phyloP scores from a whole-genome alignment of 2,329 filamentous ascomycete species.

The Rutstroemia sp. region DNA sequence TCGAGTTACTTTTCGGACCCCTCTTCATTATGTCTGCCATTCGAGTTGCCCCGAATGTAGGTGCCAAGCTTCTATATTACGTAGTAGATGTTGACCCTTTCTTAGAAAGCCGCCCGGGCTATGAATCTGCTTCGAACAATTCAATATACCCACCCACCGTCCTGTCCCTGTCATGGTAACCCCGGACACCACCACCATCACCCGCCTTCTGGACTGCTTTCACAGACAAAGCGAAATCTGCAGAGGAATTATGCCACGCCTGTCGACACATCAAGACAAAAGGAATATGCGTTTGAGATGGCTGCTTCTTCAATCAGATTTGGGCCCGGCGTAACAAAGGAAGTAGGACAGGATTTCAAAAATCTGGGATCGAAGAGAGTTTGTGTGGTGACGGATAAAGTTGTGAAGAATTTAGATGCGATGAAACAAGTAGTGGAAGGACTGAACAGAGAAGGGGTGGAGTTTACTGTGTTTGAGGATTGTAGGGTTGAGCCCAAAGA shows the following conservation, averaged over 20 bases:
- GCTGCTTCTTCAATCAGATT: slow-evolving; percentile 92
- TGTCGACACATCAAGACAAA: slow-evolving; percentile 61
- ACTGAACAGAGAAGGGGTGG: slow-evolving; percentile 68
- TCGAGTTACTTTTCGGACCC: too few relatives aligned
- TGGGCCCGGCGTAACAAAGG: slow-evolving; percentile 84
- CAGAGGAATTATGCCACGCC: slow-evolving; percentile 64
- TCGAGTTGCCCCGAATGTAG: slow-evolving; percentile 17
- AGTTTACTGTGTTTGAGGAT: slow-evolving; percentile 73
- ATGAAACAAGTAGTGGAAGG: slow-evolving; percentile 86
- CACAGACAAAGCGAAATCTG: slow-evolving; percentile 39
- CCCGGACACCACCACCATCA: slow-evolving; percentile 65
- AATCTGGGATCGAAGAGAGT: slow-evolving; percentile 85
- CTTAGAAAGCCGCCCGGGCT: slow-evolving; percentile 52
- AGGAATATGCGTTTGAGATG: slow-evolving; percentile 99
- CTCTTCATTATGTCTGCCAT: slow-evolving; percentile 5
- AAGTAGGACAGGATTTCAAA: slow-evolving; percentile 95
- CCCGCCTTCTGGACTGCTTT: slow-evolving; percentile 31
- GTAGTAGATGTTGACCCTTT: background rate
- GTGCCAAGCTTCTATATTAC: background rate
- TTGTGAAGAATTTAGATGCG: slow-evolving; percentile 72
- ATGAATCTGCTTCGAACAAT: slow-evolving; percentile 76
- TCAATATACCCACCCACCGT: slow-evolving; percentile 80
- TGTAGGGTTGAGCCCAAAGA: slow-evolving; percentile 91
- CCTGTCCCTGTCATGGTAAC: slow-evolving; percentile 89
- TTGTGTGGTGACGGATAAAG: slow-evolving; percentile 84